phyloP scores from a whole-genome alignment of 805 yeast species.

The Clavispora asparagi region DNA sequence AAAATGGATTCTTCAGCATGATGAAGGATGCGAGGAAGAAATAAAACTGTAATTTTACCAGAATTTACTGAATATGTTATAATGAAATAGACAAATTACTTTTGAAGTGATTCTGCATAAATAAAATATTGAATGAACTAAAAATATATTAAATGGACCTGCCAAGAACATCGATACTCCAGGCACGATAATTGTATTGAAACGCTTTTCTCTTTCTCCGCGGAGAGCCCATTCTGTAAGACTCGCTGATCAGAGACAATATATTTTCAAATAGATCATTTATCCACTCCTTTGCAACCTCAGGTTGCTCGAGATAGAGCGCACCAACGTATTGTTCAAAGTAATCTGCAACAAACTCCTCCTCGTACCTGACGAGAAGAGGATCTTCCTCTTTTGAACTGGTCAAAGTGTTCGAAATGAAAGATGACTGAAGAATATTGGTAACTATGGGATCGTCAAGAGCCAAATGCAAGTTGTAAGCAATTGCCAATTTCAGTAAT shows the following conservation, averaged over 20 bases:
- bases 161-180: conserved; percentile 33
- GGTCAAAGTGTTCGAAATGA: conserved; percentile 20
- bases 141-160: conserved; percentile 12
- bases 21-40: conserved; percentile 25
- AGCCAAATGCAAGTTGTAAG: conserved; percentile 31
- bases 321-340: conserved; percentile 42
- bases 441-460: conserved; percentile 26
- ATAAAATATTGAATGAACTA: background rate
- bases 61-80: too few relatives aligned
- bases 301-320: conserved; percentile 32
- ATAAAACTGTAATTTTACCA: background rate
- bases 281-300: conserved; percentile 30
- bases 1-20: conserved; percentile 25
- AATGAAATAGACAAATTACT: too few relatives aligned
- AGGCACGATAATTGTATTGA: conserved; percentile 21
- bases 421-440: conserved; percentile 18
- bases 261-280: conserved; percentile 26
- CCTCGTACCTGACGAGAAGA: conserved; percentile 24
- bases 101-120: too few relatives aligned
- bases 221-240: conserved; percentile 10
- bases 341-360: conserved; percentile 38
- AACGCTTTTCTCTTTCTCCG: background rate
- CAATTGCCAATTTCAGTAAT: conserved; percentile 29
- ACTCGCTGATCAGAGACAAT: conserved; percentile 22
- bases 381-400: background rate